Evolutionary conservation across 139 green algal genomes (phyloP), one percentile per base, ranked within the genome.

Genomic region (Marvania coccoides): DNA sequence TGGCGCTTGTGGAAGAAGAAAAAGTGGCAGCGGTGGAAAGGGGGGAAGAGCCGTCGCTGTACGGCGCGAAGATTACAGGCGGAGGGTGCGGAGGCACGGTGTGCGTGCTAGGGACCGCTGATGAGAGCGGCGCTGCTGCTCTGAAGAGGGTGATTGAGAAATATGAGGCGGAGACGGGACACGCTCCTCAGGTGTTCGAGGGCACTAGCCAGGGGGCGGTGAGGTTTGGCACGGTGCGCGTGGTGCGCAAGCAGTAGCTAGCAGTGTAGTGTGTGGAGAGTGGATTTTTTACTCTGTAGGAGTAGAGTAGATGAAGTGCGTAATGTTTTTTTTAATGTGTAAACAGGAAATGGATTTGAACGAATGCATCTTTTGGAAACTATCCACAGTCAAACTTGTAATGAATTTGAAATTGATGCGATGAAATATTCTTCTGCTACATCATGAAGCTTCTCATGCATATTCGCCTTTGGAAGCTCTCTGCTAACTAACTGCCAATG

Each of bases 1-100:
- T 97, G 8, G 65, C 72, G 35, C 70, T 96, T 6, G 82, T 90
- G 24, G 46, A 9, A 4, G 65, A 82, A 55, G 75, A 86, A 47
- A 78, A 78, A 14, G 57, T 45, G 0, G 40, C 58, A 0, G 79
- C 80, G 3, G 28, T 33, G 5, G 58, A 56, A 9, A 42, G 36
- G 14, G 69, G 74, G 2, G 6, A 58, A 3, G 34, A 24, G 6
- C 74, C 75, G 0, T 47, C 73, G 1, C 65, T 98, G 35, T 96
- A 80, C 58, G 93, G 92, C 2, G 91, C 89, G 3, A 97, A 97
- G 71, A 96, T 97, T 68, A 98, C 89, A 1, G 93, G 93, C 2
- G 93, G 92, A 7, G 93, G 93, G 7, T 88, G 72, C 48, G 93
- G 93, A 23, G 93, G 93, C 28, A 79, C 72, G 5, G 76, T 85